A percentile compares a stretch with the other conserved stretches of the same genome.
Evolutionary conservation across 2,329 filamentous ascomycete species (phyloP).

Genomic region (Neofusicoccum laricinum): DNA sequence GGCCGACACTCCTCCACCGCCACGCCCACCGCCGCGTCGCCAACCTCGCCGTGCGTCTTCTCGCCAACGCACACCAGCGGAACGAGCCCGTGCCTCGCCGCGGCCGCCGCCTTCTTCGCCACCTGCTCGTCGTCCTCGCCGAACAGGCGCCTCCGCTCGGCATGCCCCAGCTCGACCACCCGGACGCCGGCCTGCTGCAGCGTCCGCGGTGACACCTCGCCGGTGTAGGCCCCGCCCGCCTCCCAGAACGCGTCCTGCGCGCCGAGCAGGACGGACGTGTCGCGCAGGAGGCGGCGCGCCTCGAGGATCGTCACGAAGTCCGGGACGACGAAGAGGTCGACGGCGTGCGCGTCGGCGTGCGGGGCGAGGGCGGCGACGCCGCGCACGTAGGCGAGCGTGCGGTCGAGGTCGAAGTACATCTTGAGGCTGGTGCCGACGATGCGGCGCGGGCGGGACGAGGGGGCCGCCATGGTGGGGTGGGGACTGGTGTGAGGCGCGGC

Average conservation of each 20-base stretch:
- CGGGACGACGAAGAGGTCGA: conserved; percentile 75
- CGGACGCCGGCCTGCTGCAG: conserved; percentile 66
- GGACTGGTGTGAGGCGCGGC: background rate
- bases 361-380: conserved; percentile 43
- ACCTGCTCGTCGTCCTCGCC: conserved; percentile 69
- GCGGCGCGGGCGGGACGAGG: conserved; percentile 46
- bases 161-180: conserved; percentile 78
- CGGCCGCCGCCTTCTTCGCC: conserved; percentile 67
- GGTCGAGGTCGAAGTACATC: conserved; percentile 72
- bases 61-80: conserved; percentile 83
- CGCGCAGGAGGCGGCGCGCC: conserved; percentile 48
- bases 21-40: conserved; percentile 49
- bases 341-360: conserved; percentile 53
- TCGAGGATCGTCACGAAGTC: conserved; percentile 69
- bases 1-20: conserved; percentile 65
- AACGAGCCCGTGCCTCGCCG: conserved; percentile 65
- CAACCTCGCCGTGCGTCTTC: conserved; percentile 48
- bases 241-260: conserved; percentile 75
- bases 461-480: background rate
- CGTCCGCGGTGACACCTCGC: conserved; percentile 69
- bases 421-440: conserved; percentile 73
- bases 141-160: conserved; percentile 70
- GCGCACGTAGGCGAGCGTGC: conserved; percentile 53
- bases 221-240: conserved; percentile 70
- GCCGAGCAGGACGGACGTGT: conserved; percentile 60